Evolutionary conservation across 495 filamentous ascomycete genomes (phyloP).

Genomic region (Monascus purpureus): DNA sequence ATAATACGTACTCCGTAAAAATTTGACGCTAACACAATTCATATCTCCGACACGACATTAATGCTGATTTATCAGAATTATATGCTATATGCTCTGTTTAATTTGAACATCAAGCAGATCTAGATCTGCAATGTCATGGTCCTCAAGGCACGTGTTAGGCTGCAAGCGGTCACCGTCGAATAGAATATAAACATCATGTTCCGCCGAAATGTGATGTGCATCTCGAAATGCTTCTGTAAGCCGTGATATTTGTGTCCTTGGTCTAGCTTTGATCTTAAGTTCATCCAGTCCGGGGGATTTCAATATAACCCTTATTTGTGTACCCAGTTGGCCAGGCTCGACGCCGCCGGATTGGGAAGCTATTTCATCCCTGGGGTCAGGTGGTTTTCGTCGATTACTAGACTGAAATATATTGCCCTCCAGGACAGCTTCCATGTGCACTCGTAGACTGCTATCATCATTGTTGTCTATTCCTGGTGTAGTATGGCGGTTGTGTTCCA

Average conservation of each 20-base stretch:
- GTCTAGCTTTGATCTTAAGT: conserved; percentile 42
- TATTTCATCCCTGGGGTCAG: background rate
- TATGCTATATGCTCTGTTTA: conserved; percentile 17
- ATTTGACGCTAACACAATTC: background rate
- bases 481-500: background rate
- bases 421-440: conserved; percentile 65
- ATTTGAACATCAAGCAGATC: conserved; percentile 68
- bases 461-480: conserved; percentile 1
- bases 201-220: conserved; percentile 25
- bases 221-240: conserved; percentile 39
- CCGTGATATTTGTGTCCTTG: conserved; percentile 39
- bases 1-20: too few relatives aligned
- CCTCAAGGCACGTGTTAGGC: conserved; percentile 42
- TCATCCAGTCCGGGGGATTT: conserved; percentile 42
- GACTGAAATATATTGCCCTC: conserved; percentile 26
- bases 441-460: conserved; percentile 14
- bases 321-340: conserved; percentile 11
- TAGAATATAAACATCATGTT: conserved; percentile 43
- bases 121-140: conserved; percentile 65
- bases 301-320: conserved; percentile 39
- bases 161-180: conserved; percentile 74
- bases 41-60: background rate
- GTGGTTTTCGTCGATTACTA: background rate
- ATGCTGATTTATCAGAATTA: background rate
- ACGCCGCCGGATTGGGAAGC: conserved; percentile 5